phyloP scores from a whole-genome alignment of 192 early-diverging fungal genomes.

The Rhizoclosmatium sp. region DNA sequence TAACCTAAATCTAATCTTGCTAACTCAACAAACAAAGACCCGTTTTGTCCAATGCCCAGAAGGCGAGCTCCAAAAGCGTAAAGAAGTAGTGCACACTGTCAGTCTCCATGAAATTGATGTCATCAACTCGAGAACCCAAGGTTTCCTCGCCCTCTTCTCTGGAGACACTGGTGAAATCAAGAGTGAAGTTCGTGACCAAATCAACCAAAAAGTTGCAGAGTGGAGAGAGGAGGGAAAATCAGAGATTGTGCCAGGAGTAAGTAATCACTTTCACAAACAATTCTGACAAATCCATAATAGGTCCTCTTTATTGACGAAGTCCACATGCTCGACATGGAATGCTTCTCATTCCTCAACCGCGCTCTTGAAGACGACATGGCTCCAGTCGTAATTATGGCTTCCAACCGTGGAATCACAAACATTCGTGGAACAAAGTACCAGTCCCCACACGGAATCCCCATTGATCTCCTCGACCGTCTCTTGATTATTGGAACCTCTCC shows the following conservation, averaged over 20 bases:
- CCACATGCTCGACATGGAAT: conserved; percentile 99
- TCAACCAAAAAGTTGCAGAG: conserved; percentile 94
- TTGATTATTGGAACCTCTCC: conserved; percentile 92
- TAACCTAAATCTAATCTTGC: background rate
- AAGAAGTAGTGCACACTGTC: conserved; percentile 97
- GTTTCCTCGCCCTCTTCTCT: conserved; percentile 96
- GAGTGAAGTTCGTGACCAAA: conserved; percentile 94
- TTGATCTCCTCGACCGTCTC: conserved; percentile 94
- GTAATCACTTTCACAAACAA: conserved; percentile 23
- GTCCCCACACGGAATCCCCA: conserved; percentile 96
- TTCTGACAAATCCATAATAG: background rate
- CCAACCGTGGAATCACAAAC: conserved; percentile 94
- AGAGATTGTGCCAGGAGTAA: conserved; percentile 95
- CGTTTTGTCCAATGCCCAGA: conserved; percentile 99
- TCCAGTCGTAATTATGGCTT: conserved; percentile 98
- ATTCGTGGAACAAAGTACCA: conserved; percentile 97
- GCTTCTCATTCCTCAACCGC: conserved; percentile 98
- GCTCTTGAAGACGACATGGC: conserved; percentile 97
- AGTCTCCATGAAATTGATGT: conserved; percentile 99
- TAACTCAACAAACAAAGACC: conserved; percentile 52
- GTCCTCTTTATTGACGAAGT: conserved; percentile 99
- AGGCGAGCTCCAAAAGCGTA: conserved; percentile 96
- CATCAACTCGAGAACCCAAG: conserved; percentile 96
- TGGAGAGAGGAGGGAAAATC: conserved; percentile 99
- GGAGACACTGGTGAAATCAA: conserved; percentile 99